phyloP scores from a whole-genome alignment of 345 rosid species.

The Clarkia xantiana region DNA sequence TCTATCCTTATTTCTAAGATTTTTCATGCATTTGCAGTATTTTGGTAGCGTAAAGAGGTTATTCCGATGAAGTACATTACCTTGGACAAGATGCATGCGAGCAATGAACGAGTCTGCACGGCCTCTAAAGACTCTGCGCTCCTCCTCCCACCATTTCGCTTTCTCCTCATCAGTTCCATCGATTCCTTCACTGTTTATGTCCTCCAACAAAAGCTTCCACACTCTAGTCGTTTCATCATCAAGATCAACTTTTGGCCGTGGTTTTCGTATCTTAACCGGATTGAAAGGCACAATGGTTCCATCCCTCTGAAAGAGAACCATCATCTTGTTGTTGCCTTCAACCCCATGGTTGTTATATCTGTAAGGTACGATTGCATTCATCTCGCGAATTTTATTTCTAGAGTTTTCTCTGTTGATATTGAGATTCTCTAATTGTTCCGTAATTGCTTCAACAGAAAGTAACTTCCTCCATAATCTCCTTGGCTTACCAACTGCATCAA shows the following conservation, averaged over 20 bases:
- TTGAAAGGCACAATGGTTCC: conserved; percentile 43
- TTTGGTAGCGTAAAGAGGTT: too few relatives aligned
- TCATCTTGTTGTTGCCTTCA: conserved; percentile 30
- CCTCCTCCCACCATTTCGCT: conserved; percentile 71
- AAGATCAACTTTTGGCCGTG: conserved; percentile 69
- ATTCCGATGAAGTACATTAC: conserved; percentile 15
- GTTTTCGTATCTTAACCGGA: conserved; percentile 29
- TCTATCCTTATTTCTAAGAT: too few relatives aligned
- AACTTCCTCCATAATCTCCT: conserved; percentile 22
- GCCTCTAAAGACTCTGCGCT: conserved; percentile 59
- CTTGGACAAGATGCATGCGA: conserved; percentile 97
- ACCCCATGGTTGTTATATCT: conserved; percentile 9
- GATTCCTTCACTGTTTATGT: conserved; percentile 55
- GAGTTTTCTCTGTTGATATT: conserved; percentile 32
- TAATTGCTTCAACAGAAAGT: conserved; percentile 29
- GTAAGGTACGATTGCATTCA: conserved; percentile 45
- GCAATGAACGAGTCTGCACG: conserved; percentile 84
- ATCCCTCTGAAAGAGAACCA: conserved; percentile 37
- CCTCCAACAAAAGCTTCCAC: conserved; percentile 64
- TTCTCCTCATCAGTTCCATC: conserved; percentile 61
- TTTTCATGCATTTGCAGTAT: too few relatives aligned
- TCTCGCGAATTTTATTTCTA: conserved; percentile 12
- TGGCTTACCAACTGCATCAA: conserved; percentile 28
- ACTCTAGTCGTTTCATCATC: conserved; percentile 78
- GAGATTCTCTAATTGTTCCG: conserved; percentile 27